A percentile compares a stretch with the other conserved stretches of the same genome.
Evolutionary conservation across 768 basidiomycete species (phyloP).

Genomic region (Rhodotorula toruloides): DNA sequence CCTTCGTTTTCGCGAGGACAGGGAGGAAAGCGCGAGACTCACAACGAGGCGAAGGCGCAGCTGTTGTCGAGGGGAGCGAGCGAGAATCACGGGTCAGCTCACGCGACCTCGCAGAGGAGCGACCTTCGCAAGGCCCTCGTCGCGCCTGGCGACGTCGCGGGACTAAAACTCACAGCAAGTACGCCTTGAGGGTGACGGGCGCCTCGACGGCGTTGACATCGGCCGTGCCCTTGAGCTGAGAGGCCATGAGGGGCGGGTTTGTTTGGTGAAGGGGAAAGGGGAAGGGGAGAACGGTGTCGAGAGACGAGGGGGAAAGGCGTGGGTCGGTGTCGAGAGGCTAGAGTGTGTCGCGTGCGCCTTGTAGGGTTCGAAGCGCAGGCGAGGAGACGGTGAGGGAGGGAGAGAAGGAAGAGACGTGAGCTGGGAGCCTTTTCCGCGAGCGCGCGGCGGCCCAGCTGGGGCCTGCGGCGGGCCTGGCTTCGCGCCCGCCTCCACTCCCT

Average conservation of each 20-base stretch:
- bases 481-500: no score
- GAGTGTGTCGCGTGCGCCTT: not conserved
- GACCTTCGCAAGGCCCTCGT: not conserved
- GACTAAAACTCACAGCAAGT: constrained; percentile 19
- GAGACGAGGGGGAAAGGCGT: not conserved
- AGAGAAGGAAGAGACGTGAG: no score
- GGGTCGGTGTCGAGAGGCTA: constrained; percentile 61
- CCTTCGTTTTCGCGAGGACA: not conserved
- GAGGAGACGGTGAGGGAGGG: no score
- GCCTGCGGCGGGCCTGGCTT: no score
- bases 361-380: no score
- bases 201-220: constrained; percentile 46
- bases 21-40: constrained; percentile 35
- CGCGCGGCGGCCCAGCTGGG: no score
- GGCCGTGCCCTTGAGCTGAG: constrained; percentile 13
- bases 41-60: constrained; percentile 45
- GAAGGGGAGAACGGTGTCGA: not conserved
- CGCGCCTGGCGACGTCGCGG: not conserved
- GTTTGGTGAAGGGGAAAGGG: not conserved
- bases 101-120: not conserved
- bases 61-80: constrained; percentile 42
- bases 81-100: constrained; percentile 1
- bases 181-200: constrained; percentile 48
- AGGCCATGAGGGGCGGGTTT: not conserved
- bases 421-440: no score